Base-by-base conservation (phyloP, 1,284 basidiomycete species). In the Apiotrichum sp. region DNA sequence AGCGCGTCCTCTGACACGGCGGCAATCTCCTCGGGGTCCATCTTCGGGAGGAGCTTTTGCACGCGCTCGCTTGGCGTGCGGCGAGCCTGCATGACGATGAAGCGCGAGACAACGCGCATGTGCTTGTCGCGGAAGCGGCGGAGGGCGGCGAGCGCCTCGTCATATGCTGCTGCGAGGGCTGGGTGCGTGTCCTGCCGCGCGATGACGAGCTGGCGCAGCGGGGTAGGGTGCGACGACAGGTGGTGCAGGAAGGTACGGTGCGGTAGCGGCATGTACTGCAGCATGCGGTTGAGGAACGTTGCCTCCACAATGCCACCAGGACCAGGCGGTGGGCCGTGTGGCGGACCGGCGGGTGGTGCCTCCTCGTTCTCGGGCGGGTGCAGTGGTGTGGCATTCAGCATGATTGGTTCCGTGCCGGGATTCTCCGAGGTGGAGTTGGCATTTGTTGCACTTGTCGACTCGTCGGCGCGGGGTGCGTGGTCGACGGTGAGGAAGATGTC, bases 241-340 rank as follows among this genome's bases (percentile, higher is more conserved):
- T 96, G 90, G 45, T 81, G 80, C 40, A 98, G 81, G 79, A 98
- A 98, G n/a, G 83, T 80, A 44, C 93, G 86, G 75, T 98, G 95
- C 66, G 88, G 86, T 3, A 84, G 83, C 0, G 93, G 92, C 92
- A 96, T 96, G 78, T 93, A 95, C 10, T 78, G 75, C 64, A 87
- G 83, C 89, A 93, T 93, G 52, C 87, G 83, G 40, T 83, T 80
- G 47, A 93, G 81, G 74, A 92, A 87, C 0, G 79, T 79, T 32
- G 74, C 71, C 59, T 80, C 58, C 80, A 80, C 50, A 66, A 72
- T 65, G 14, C 59, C 48, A 4, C 55, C 39, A 3, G 48, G 59
- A 38, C 40, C 52, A 5, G 41, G 6, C 11, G 13, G 11, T 6
- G 14, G 31, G 47, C 22, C 40, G 39, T 29, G 38, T 8, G 11